Evolutionary conservation across 441 rosid species (phyloP), one percentile per base, ranked within the genome.

Genomic region (Gossypium armourianum): DNA sequence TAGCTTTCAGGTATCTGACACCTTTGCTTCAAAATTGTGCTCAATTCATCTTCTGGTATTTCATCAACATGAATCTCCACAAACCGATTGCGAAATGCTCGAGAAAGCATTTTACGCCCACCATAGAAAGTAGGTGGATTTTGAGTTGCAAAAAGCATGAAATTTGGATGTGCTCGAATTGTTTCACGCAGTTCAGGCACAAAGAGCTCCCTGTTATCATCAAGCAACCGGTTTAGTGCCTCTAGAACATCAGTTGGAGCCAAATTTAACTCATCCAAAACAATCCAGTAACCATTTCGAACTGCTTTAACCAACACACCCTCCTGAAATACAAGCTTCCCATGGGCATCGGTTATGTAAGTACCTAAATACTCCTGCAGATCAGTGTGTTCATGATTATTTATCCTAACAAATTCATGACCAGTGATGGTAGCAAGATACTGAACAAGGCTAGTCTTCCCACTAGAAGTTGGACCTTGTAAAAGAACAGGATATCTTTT

Each of bases 61-160:
- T 92, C 99, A 79, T 89, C 99, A 73, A 92, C 98, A 80, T 95
- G 98, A 83, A 95, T 86, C 86, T 95, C 99, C 69, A 95, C 93
- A 84, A 95, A 95, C 52, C 99, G 97, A 68, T 95, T 95, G 54
- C 97, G 98, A 75, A 95, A 95, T 67, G 99, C 98, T 77, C 99
- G 88, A 75, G 99, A 95, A 74, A 95, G 93, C 82, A 95, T 83
- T 86, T 95, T 95, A 75, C 99, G 97, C 40, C 99, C 99, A 71
- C 96, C 99, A 80, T 95, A 92, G 23, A 85, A 69, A n/a, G 91
- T 88, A 23, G 99, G 99, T 9, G 99, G 99, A 77, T 95, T 95
- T 80, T 95, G 99, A 68, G 99, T 95, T 28, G 98, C 98, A 77
- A 95, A 95, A 79, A 95, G 97, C 98, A 92, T 92, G 80, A 95